These are phyloP conservation scores for Thalia dealbata DNA, from an alignment of 176 grass and related monocot species.

Conservation along the genomic window DNA sequence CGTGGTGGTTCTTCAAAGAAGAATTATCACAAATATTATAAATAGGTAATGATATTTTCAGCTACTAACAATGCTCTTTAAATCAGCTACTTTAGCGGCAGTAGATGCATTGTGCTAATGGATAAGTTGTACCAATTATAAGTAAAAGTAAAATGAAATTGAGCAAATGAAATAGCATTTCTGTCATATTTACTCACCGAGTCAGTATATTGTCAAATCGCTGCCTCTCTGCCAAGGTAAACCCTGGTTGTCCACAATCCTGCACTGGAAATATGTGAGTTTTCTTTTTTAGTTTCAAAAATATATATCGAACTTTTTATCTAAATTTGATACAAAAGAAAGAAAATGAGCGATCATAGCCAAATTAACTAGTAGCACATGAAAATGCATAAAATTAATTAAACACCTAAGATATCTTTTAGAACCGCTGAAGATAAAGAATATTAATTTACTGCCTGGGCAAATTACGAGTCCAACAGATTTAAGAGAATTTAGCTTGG, in stretches of 20 bases:
- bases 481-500: neutral
- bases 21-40: neutral
- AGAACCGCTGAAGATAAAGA: neutral
- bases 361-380: neutral
- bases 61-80: too few species aligned
- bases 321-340: neutral
- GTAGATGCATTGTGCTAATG: too few species aligned
- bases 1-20: too few species aligned
- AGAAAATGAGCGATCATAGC: neutral
- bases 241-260: constrained; percentile 92
- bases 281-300: constrained; percentile 9
- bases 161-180: constrained; percentile 11
- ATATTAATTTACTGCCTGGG: neutral
- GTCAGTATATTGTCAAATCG: constrained; percentile 70
- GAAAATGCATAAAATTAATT: neutral
- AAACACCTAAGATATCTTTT: neutral
- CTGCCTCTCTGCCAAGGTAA: constrained; percentile 70
- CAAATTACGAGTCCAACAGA: neutral
- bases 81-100: too few species aligned
- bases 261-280: constrained; percentile 30
- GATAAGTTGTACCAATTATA: too few species aligned
- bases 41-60: neutral
- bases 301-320: neutral
- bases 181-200: constrained; percentile 47
- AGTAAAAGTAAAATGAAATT: neutral